Percentiles rank a stretch among this genome's conserved stretches.
Evolutionary conservation across 768 basidiomycete genomes (phyloP).

Genomic region (Boletus vinaceobasis): DNA sequence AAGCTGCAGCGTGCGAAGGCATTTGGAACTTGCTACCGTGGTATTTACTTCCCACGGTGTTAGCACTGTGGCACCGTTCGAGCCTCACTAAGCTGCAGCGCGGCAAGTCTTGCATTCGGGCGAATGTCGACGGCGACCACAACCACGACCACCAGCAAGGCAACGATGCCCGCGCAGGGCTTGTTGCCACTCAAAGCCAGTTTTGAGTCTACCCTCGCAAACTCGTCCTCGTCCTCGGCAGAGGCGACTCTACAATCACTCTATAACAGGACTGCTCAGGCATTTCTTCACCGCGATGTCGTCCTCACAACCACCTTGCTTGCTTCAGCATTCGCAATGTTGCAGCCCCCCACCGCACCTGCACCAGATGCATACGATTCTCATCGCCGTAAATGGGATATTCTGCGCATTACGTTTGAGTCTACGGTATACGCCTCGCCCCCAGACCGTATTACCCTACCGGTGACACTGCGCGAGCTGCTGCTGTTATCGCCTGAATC

Average conservation of each 20-base stretch:
- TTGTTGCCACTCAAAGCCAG: conserved; percentile 37
- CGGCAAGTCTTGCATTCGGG: background rate
- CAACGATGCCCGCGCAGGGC: conserved; percentile 21
- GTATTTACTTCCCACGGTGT: too few species aligned
- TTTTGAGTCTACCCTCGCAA: conserved; percentile 4
- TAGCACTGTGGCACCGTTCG: background rate
- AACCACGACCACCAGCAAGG: conserved; percentile 35
- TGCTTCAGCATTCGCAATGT: conserved; percentile 61
- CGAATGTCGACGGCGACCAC: conserved; percentile 52
- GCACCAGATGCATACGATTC: conserved; percentile 42
- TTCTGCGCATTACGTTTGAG: conserved; percentile 80
- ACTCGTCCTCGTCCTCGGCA: conserved; percentile 25
- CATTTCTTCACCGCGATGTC: conserved; percentile 74
- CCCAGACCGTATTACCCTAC: conserved; percentile 41
- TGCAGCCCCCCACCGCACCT: conserved; percentile 41
- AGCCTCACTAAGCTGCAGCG: background rate
- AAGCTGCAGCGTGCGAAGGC: too few species aligned
- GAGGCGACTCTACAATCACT: conserved; percentile 61
- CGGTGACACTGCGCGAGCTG: conserved; percentile 49
- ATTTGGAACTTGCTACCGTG: too few species aligned
- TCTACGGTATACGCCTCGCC: conserved; percentile 63
- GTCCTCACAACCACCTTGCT: conserved; percentile 63
- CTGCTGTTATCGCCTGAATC: conserved; percentile 57
- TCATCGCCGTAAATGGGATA: conserved; percentile 79
- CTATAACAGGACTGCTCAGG: conserved; percentile 73